phyloP scores from a whole-genome alignment of 495 filamentous ascomycete genomes.

The Hypoxylon lienhwacheense region DNA sequence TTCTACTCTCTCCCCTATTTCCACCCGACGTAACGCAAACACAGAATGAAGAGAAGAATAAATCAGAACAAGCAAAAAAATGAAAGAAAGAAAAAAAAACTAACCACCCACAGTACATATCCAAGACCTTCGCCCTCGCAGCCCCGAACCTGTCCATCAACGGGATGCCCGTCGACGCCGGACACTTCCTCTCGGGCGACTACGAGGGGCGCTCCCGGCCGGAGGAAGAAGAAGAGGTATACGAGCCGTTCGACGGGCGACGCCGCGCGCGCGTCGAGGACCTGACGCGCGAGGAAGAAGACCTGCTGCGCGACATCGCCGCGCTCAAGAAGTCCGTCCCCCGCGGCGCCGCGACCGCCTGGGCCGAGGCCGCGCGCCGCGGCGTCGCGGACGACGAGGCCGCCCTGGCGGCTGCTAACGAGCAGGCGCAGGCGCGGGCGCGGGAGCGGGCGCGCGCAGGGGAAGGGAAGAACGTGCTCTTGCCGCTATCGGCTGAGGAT shows the following conservation, averaged over 20 bases:
- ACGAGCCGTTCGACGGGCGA: constrained; percentile 74
- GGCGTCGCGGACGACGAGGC: constrained; percentile 54
- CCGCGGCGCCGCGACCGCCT: constrained; percentile 56
- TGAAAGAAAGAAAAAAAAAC: no score
- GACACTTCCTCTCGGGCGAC: constrained; percentile 47
- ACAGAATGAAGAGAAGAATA: no score
- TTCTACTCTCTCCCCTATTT: no score
- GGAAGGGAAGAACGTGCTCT: no score
- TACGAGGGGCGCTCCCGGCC: constrained; percentile 37
- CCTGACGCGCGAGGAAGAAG: constrained; percentile 70
- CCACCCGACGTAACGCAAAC: no score
- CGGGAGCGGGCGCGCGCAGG: no score
- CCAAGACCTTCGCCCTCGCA: constrained; percentile 67
- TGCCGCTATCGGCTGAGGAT: no score
- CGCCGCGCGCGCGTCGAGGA: constrained; percentile 67
- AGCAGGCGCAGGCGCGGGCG: constrained; percentile 21
- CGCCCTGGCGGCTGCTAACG: constrained; percentile 41
- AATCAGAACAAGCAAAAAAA: no score
- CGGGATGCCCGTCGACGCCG: constrained; percentile 60
- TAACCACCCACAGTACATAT: constrained; percentile 64
- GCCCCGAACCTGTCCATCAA: constrained; percentile 78
- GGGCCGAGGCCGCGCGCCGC: constrained; percentile 51
- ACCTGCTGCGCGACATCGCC: constrained; percentile 72
- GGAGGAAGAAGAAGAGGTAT: constrained; percentile 56
- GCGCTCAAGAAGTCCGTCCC: constrained; percentile 71